Evolutionary conservation across 768 basidiomycete genomes (phyloP).

Genomic region (Pholiota microspora): DNA sequence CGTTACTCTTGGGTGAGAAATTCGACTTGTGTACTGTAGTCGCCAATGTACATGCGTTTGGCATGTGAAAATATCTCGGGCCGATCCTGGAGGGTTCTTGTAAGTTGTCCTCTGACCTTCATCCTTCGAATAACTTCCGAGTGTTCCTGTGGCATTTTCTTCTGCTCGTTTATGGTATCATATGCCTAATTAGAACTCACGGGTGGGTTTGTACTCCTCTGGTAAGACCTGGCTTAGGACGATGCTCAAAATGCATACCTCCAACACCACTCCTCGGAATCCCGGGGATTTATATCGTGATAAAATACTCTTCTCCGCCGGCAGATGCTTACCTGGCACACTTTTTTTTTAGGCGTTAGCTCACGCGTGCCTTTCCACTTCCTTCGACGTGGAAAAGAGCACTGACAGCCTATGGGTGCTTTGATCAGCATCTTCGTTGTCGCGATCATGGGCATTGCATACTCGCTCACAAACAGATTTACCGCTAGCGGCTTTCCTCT

Average conservation of each 20-base stretch:
- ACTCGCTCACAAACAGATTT: slow-evolving; percentile 25
- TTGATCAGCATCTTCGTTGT: slow-evolving; percentile 28
- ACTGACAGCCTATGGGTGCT: slow-evolving; percentile 17
- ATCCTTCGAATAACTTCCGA: not conserved
- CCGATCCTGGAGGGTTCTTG: not conserved
- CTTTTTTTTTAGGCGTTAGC: not conserved
- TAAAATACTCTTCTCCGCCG: slow-evolving; percentile 15
- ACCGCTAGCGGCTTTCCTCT: slow-evolving; percentile 23
- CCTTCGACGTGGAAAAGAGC: not conserved
- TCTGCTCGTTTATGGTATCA: not conserved
- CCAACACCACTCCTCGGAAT: not conserved
- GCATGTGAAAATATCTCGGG: not conserved
- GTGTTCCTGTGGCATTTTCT: not conserved
- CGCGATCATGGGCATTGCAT: slow-evolving; percentile 33
- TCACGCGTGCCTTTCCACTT: slow-evolving; percentile 5
- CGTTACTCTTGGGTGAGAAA: too few species aligned
- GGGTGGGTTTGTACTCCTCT: not conserved
- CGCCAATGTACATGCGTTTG: not conserved
- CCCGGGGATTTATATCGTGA: not conserved
- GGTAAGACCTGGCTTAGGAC: not conserved
- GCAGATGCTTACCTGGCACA: not conserved
- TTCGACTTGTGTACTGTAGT: too few species aligned
- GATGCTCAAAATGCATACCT: not conserved
- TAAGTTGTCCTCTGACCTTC: not conserved
- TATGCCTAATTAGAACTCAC: not conserved